Evolutionary conservation across 2,329 filamentous ascomycete species (phyloP).

Genomic region (Sporothrix luriei): DNA sequence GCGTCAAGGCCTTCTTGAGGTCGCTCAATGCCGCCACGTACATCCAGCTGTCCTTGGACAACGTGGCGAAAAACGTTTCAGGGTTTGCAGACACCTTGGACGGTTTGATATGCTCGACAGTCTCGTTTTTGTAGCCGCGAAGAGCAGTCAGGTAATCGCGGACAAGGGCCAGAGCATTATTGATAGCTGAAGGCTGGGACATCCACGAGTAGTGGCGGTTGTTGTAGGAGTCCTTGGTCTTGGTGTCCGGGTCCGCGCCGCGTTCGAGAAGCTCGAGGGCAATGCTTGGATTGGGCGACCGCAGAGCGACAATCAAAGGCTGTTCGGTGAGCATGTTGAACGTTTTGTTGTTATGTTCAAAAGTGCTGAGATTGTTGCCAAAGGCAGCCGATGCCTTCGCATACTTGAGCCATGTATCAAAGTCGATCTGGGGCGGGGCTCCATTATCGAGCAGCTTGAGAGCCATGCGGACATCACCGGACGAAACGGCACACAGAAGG

Average conservation of each 20-base stretch:
- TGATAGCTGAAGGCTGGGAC: slow-evolving; percentile 42
- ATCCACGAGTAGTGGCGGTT: not conserved
- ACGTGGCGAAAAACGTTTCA: slow-evolving; percentile 57
- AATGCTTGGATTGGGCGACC: slow-evolving; percentile 50
- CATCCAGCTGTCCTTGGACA: slow-evolving; percentile 61
- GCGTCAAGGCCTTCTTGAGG: slow-evolving; percentile 42
- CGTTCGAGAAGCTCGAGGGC: slow-evolving; percentile 62
- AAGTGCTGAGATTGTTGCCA: slow-evolving; percentile 43
- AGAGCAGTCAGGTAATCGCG: slow-evolving; percentile 55
- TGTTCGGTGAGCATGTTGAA: slow-evolving; percentile 60
- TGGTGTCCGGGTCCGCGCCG: slow-evolving; percentile 66
- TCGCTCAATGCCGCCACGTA: slow-evolving; percentile 55
- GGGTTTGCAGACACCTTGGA: slow-evolving; percentile 42
- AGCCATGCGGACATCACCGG: slow-evolving; percentile 56
- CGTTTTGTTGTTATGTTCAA: slow-evolving; percentile 52
- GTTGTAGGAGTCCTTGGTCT: slow-evolving; percentile 49
- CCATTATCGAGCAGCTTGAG: slow-evolving; percentile 65
- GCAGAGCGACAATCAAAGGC: slow-evolving; percentile 66
- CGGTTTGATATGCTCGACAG: slow-evolving; percentile 40
- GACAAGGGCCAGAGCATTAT: slow-evolving; percentile 61
- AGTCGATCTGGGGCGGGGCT: slow-evolving; percentile 61
- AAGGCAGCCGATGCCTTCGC: slow-evolving; percentile 50
- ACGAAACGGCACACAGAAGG: slow-evolving; percentile 61
- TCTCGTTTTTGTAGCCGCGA: slow-evolving; percentile 48
- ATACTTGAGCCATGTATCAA: slow-evolving; percentile 65